Base-by-base conservation (phyloP, 805 yeast genomes). In the Zygoascus biomembranicola region DNA sequence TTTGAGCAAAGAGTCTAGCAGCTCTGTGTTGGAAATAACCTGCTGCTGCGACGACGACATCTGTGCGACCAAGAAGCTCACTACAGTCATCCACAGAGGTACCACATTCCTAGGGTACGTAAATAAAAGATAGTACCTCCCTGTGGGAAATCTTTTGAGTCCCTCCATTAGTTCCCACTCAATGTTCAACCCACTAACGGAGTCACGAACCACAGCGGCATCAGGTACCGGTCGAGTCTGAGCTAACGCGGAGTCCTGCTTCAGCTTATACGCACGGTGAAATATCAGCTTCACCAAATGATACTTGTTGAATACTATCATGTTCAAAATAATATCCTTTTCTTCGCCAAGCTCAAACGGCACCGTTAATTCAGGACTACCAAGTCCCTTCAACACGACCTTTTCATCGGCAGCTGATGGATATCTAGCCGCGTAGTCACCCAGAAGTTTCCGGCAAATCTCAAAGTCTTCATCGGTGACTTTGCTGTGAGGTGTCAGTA, bases 401-500 rank as follows among this genome's bases (percentile, higher is more conserved):
- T 8, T 35, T 8, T 35, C 39, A 11, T 11, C 13, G 16, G 13
- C 16, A 35, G 39, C 39, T 35, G 39, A 4, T 13, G 39, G 39
- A 35, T 35, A 4, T n/a, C 16, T n/a, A 35, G 8, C 16, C 4
- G 39, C 39, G 8, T 35, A 35, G 13, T 35, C 16, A 8, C 16
- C 39, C 16, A 53, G 50, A 16, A 41, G 42, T 35, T 49, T 42
- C 47, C 53, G 53, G 32, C 51, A 32, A 3, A 19, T 47, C 18
- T 46, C 54, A 19, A 45, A 39, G 18, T 41, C 54, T 26, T 31
- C 47, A 23, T 43, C 31, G 20, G 23, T 19, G 5, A 32, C 48
- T 37, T 50, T 47, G 44, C 43, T 49, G 19, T 43, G 42, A 5
- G 59, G 59, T 13, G 42, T 32, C 32, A 56, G 50, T 18, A 56